phyloP scores from a whole-genome alignment of 192 early-diverging fungal genomes.

The Umbelopsis vinacea region DNA sequence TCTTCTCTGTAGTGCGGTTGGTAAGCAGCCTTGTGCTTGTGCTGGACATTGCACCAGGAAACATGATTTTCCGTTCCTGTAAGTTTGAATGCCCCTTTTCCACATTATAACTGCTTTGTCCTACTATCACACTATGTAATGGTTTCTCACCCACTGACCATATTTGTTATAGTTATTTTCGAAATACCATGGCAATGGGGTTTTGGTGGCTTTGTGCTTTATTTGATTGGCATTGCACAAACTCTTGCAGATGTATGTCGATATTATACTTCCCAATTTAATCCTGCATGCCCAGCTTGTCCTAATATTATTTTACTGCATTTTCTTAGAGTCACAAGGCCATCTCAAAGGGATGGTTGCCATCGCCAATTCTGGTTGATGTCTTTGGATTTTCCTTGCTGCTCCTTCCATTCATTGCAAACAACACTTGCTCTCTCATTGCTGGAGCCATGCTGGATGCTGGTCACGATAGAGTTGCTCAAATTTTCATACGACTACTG shows the following conservation, averaged over 20 bases:
- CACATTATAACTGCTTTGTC: background rate
- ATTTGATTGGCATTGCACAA: slow-evolving; percentile 40
- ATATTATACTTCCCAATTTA: background rate
- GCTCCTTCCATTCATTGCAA: slow-evolving; percentile 27
- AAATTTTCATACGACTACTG: slow-evolving; percentile 25
- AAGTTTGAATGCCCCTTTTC: slow-evolving; percentile 8
- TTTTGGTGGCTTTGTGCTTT: slow-evolving; percentile 28
- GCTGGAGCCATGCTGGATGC: slow-evolving; percentile 24
- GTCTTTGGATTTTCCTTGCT: slow-evolving; percentile 24
- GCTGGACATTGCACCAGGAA: slow-evolving; percentile 23
- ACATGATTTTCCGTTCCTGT: slow-evolving; percentile 31
- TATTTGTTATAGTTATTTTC: slow-evolving; percentile 25
- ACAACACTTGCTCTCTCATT: slow-evolving; percentile 29
- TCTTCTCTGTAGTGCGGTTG: slow-evolving; percentile 23
- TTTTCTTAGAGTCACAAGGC: slow-evolving; percentile 30
- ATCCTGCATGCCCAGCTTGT: background rate
- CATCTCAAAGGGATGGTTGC: slow-evolving; percentile 31
- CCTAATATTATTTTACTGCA: background rate
- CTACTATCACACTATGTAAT: background rate
- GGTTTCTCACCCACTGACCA: background rate
- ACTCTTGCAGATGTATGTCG: slow-evolving; percentile 34
- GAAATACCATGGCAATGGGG: slow-evolving; percentile 39
- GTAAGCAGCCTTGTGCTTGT: slow-evolving; percentile 29
- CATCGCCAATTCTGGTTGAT: slow-evolving; percentile 27
- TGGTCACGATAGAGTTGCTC: slow-evolving; percentile 11